Conservation (phyloP, 805 yeast genomes). For the Kockiozyma suomiensis region DNA sequence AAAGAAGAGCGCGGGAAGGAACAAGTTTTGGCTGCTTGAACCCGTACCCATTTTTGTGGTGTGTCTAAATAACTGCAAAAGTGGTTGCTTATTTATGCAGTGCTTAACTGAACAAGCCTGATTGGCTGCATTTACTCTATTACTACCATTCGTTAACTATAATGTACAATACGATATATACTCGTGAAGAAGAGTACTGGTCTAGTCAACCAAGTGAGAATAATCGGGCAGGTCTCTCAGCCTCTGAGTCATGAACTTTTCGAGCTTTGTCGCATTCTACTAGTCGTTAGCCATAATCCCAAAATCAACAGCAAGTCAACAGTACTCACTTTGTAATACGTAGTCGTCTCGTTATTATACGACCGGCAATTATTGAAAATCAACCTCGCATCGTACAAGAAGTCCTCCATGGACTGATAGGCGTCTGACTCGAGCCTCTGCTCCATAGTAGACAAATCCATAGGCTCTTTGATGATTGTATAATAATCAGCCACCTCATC, state of each 20-base stretch:
- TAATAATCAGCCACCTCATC: slow-evolving; percentile 95
- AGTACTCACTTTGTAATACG: slow-evolving; percentile 66
- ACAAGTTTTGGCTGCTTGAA: not conserved
- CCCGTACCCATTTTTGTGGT: not conserved
- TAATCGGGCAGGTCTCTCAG: slow-evolving; percentile 90
- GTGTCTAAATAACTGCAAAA: not conserved
- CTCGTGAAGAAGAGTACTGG: too few species aligned
- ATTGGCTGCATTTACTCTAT: not conserved
- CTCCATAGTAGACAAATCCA: slow-evolving; percentile 94
- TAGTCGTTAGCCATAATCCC: not conserved
- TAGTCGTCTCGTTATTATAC: slow-evolving; percentile 91
- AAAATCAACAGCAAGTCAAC: not conserved
- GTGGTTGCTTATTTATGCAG: not conserved
- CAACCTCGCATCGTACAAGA: slow-evolving; percentile 82
- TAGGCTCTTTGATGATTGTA: slow-evolving; percentile 94
- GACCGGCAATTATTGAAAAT: slow-evolving; percentile 89
- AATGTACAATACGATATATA: too few species aligned
- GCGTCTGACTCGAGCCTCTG: slow-evolving; percentile 87
- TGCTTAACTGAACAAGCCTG: not conserved
- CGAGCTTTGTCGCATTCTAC: slow-evolving; percentile 83
- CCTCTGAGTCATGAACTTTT: slow-evolving; percentile 80
- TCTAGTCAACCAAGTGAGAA: slow-evolving; percentile 69
- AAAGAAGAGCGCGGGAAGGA: not conserved
- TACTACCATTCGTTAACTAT: not conserved
- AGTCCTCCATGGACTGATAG: slow-evolving; percentile 87